Percentiles rank a stretch among this genome's conserved stretches.
phyloP scores from a whole-genome alignment of 257 asterid genomes.

The Penstemon davidsonii region DNA sequence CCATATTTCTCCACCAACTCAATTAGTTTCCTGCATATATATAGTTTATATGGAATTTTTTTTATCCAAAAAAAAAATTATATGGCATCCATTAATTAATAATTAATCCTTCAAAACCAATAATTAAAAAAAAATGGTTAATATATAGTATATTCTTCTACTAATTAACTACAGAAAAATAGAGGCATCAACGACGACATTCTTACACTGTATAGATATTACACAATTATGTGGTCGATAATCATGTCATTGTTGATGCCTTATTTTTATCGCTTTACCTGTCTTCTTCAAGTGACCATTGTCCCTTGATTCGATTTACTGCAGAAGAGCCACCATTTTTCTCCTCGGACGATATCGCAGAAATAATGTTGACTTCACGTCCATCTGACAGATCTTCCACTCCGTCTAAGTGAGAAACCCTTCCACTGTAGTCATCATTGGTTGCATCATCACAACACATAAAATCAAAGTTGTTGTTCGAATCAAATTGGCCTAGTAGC shows the following conservation, averaged over 20 bases:
- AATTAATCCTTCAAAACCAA: background rate
- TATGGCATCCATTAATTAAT: background rate
- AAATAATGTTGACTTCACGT: too few species aligned
- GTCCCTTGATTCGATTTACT: constrained; percentile 53
- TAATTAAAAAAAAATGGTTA: too few species aligned
- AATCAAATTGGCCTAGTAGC: too few species aligned
- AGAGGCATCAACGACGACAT: too few species aligned
- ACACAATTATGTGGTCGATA: too few species aligned
- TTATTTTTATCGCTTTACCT: constrained; percentile 32
- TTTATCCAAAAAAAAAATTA: too few species aligned
- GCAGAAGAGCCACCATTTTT: constrained; percentile 27
- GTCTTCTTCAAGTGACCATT: constrained; percentile 75
- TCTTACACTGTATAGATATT: too few species aligned
- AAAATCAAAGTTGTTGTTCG: background rate
- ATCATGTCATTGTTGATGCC: too few species aligned
- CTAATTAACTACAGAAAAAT: too few species aligned
- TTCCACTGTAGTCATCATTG: constrained; percentile 15
- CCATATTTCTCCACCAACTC: constrained; percentile 55
- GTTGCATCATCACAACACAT: constrained; percentile 10
- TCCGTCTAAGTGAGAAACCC: constrained; percentile 16
- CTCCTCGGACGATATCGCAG: constrained; percentile 12
- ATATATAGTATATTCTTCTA: too few species aligned
- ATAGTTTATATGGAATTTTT: too few species aligned
- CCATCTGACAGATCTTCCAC: too few species aligned
- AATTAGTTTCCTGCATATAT: constrained; percentile 42